Evolutionary conservation across 257 asterid genomes (phyloP).

Genomic region (Gentiana macrophylla): DNA sequence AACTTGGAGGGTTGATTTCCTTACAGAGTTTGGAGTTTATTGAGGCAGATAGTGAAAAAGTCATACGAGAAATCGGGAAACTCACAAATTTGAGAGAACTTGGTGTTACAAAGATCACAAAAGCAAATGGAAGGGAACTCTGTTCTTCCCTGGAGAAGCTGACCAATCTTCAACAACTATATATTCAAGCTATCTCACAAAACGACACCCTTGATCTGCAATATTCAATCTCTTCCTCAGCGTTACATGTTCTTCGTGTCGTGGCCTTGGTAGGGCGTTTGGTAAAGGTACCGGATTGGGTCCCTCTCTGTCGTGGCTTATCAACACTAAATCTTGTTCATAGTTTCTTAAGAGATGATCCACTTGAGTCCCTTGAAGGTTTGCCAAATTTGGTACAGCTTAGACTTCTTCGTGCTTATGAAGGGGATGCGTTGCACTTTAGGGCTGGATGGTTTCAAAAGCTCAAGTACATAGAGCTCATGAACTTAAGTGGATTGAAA

Average conservation of each 20-base stretch:
- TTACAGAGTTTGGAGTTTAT: background rate
- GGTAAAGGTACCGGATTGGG: background rate
- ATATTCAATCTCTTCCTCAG: background rate
- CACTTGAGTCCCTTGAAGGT: slow-evolving; percentile 5
- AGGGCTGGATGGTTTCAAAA: slow-evolving; percentile 5
- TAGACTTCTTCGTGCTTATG: background rate
- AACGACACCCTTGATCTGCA: slow-evolving; percentile 9
- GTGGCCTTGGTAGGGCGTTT: slow-evolving; percentile 2
- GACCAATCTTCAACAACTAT: background rate
- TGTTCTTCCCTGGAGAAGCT: background rate
- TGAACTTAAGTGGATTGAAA: background rate
- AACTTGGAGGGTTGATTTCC: background rate
- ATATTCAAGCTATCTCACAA: background rate
- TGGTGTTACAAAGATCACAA: slow-evolving; percentile 1
- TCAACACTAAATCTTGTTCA: background rate
- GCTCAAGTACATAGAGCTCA: background rate
- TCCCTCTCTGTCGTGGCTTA: slow-evolving; percentile 11
- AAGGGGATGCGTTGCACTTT: slow-evolving; percentile 12
- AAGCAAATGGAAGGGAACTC: slow-evolving; percentile 1
- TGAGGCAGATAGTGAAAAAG: background rate
- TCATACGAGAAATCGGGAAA: slow-evolving; percentile 4
- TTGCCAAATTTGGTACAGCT: slow-evolving; percentile 8
- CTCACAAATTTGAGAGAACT: background rate
- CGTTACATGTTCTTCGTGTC: background rate
- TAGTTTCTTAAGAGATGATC: slow-evolving; percentile 6